phyloP scores from a whole-genome alignment of 116 monocot genomes.

The Posidonia oceanica region DNA sequence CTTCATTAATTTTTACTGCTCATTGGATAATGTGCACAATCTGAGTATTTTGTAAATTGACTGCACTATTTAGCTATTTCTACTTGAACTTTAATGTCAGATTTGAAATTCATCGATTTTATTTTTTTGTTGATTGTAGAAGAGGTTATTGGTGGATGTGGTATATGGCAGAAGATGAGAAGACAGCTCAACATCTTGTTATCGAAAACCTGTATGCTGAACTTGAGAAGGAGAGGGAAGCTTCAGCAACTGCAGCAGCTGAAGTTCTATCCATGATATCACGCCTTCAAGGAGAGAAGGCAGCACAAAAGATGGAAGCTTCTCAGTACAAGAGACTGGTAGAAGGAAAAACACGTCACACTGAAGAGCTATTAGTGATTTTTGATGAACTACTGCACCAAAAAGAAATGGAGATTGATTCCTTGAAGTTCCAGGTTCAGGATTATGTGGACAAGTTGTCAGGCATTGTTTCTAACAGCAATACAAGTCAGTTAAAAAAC shows the following conservation, averaged over 20 bases:
- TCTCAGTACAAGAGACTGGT: constrained; percentile 76
- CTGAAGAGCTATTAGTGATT: constrained; percentile 26
- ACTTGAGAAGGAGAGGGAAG: constrained; percentile 83
- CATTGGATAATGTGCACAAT: too few species aligned
- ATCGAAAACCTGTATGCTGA: constrained; percentile 55
- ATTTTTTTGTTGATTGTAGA: too few species aligned
- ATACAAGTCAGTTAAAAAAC: constrained; percentile 4
- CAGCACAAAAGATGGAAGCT: constrained; percentile 76
- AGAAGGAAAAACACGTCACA: constrained; percentile 54
- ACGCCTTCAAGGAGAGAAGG: constrained; percentile 73
- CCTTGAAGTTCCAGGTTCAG: constrained; percentile 33
- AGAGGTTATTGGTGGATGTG: too few species aligned
- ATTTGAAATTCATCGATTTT: too few species aligned
- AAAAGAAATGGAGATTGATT: constrained; percentile 63
- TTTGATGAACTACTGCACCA: constrained; percentile 53
- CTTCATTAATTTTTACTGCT: too few species aligned
- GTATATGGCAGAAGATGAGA: not conserved
- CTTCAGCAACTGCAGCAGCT: constrained; percentile 50
- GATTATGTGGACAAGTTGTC: constrained; percentile 23
- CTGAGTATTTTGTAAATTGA: too few species aligned
- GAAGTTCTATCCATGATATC: constrained; percentile 77
- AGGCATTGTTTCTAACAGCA: constrained; percentile 9
- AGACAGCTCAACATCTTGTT: constrained; percentile 24
- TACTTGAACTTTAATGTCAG: too few species aligned
- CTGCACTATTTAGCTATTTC: too few species aligned